phyloP scores from a whole-genome alignment of 768 basidiomycete species.

The Boletus reticuloceps region DNA sequence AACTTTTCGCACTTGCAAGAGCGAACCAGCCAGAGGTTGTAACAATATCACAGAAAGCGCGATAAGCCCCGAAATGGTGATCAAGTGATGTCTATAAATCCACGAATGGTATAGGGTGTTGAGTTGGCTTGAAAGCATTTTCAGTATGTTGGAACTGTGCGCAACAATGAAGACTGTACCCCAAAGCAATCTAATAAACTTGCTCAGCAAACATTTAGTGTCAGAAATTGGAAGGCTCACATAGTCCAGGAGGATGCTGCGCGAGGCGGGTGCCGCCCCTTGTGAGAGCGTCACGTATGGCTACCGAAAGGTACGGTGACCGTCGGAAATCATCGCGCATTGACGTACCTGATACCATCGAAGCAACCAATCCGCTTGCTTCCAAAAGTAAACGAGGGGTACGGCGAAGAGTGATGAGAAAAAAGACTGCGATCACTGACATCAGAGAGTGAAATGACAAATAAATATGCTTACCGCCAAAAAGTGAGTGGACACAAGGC shows the following conservation, averaged over 20 bases:
- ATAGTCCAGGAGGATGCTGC: slow-evolving; percentile 64
- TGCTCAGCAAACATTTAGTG: background rate
- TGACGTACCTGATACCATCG: slow-evolving; percentile 54
- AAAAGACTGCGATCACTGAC: slow-evolving; percentile 44
- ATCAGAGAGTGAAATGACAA: background rate
- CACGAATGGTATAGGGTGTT: slow-evolving; percentile 43
- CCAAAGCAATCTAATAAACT: slow-evolving; percentile 38
- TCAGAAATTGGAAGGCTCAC: slow-evolving; percentile 34
- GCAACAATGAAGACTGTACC: slow-evolving; percentile 29
- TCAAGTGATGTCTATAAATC: slow-evolving; percentile 51
- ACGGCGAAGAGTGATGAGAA: slow-evolving; percentile 52
- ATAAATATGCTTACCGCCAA: slow-evolving; percentile 38
- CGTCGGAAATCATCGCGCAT: background rate
- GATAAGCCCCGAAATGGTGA: slow-evolving; percentile 51
- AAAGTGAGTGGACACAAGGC: slow-evolving; percentile 44
- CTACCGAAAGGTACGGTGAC: slow-evolving; percentile 32
- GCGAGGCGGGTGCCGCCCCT: slow-evolving; percentile 52
- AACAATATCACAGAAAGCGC: slow-evolving; percentile 45
- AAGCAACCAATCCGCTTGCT: slow-evolving; percentile 51
- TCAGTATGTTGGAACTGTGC: background rate
- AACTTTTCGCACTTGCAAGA: slow-evolving; percentile 28
- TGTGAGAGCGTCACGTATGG: slow-evolving; percentile 59
- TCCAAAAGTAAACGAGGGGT: slow-evolving; percentile 51
- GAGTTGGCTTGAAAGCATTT: slow-evolving; percentile 35
- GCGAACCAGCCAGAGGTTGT: slow-evolving; percentile 53